phyloP scores from a whole-genome alignment of 1,284 basidiomycete species.

The Tranzscheliella williamsii region DNA sequence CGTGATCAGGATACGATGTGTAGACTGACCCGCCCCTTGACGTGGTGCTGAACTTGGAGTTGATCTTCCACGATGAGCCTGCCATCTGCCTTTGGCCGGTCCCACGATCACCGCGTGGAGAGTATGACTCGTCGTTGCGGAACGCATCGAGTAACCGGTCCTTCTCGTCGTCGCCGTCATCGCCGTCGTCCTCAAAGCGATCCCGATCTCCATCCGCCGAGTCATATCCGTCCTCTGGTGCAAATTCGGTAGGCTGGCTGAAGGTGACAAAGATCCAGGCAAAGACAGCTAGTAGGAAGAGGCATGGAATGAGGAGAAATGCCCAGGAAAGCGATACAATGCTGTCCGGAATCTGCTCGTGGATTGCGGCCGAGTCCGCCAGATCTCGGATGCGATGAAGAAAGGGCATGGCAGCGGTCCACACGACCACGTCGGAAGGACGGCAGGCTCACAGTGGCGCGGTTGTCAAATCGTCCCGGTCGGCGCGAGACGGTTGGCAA shows the following conservation, averaged over 20 bases:
- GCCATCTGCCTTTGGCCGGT: too few species aligned
- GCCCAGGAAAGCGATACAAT: slow-evolving; percentile 34
- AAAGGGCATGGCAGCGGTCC: background rate
- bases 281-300: slow-evolving; percentile 25
- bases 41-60: slow-evolving; percentile 31
- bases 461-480: background rate
- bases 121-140: slow-evolving; percentile 19
- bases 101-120: background rate
- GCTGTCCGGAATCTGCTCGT: slow-evolving; percentile 13
- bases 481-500: background rate
- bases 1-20: slow-evolving; percentile 24
- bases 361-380: background rate
- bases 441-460: too few species aligned
- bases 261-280: slow-evolving; percentile 27
- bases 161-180: slow-evolving; percentile 12
- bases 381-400: background rate
- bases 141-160: slow-evolving; percentile 31
- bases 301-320: slow-evolving; percentile 26
- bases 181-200: slow-evolving; percentile 4
- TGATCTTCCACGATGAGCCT: slow-evolving; percentile 27
- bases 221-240: slow-evolving; percentile 11
- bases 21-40: slow-evolving; percentile 21
- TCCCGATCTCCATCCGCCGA: slow-evolving; percentile 6
- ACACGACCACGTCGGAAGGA: too few species aligned
- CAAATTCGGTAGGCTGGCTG: slow-evolving; percentile 20